Evolutionary conservation across 371 early-diverging fungal species (phyloP), one percentile per base, ranked within the genome.

Genomic region (Mycotypha africana): DNA sequence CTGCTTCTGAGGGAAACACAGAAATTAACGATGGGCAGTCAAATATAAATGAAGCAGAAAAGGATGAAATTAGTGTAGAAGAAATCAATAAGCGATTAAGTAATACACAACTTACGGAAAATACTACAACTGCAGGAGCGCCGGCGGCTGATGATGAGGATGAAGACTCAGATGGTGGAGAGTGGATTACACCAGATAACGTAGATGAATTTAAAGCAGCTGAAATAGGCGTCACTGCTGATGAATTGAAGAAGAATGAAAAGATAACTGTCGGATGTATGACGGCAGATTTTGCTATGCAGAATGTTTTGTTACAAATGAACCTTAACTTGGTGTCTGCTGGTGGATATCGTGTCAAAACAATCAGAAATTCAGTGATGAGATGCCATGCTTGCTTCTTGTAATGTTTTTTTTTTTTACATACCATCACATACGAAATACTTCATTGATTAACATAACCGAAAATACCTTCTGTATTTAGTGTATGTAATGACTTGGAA

Each of bases 281-380:
- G 52, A 93, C 97, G 0, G 65, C 81, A 4, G 98, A 98, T 78
- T 98, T 89, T 65, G 95, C 97, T 15, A 92, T 97, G 93, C 97
- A 96, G 81, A 96, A 95, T 68, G 93, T 96, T 11, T 61, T 96
- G 37, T 70, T 98, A 42, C 92, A 93, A 67, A 92, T 96, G 91
- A 81, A 86, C 32, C 66, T 98, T 56, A 76, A 78, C 36, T 73
- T 97, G 30, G 65, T 94, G 3, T 88, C 91, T 9, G 65, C 88
- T 4, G 95, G 95, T 55, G 97, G 97, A 34, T 58, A 88, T 30
- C 64, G 75, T 16, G 86, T 98, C 46, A 79, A 66, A 30, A 74
- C 78, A 37, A 67, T 95, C 45, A 91, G 89, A 67, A 92, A 76
- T 39, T 94, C 84, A 80, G 89, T 96, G 4, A 65, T 96, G 65